Evolutionary conservation across 306 rosid genomes (phyloP).

Genomic region (Malus domestica): ASM211411v1 NC_041794.1:3068001-3068500

Average conservation of each 20-base stretch:
- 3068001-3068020: too few relatives aligned
- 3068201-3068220: fast-evolving
- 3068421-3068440: not conserved
- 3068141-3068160: too few relatives aligned
- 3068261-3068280: too few relatives aligned
- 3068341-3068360: slow-evolving; percentile 23
- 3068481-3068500: too few relatives aligned
- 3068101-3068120: too few relatives aligned
- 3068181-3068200: fast-evolving
- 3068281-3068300: not conserved
- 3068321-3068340: slow-evolving; percentile 13
- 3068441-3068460: not conserved
- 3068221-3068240: fast-evolving
- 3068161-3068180: fast-evolving
- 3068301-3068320: not conserved
- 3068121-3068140: too few relatives aligned
- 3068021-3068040: too few relatives aligned
- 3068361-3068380: slow-evolving; percentile 27
- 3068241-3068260: fast-evolving
- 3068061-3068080: too few relatives aligned
- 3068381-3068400: not conserved
- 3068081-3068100: too few relatives aligned
- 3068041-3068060: too few relatives aligned
- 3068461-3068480: too few relatives aligned
- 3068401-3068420: too few relatives aligned